Evolutionary conservation across 768 basidiomycete genomes (phyloP).

Genomic region (Amanita exitialis): DNA sequence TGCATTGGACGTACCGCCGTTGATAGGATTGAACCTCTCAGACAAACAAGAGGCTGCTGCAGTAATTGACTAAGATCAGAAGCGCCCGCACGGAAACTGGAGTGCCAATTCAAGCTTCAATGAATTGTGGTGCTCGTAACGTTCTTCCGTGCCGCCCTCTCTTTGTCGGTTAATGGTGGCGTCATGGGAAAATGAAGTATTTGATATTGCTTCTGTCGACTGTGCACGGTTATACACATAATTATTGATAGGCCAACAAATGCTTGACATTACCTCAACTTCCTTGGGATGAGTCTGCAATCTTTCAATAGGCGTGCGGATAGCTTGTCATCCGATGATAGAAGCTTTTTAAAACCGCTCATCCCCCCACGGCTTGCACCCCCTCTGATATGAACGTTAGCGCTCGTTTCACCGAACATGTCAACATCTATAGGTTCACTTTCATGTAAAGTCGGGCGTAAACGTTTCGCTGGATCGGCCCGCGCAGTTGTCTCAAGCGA

Average conservation of each 20-base stretch:
- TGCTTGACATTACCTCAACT: conserved; percentile 12
- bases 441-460: neutral
- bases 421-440: neutral
- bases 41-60: conserved; percentile 13
- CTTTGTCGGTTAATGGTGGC: conserved; percentile 42
- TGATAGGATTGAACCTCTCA: conserved; percentile 21
- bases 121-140: conserved; percentile 40
- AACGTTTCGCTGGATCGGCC: neutral
- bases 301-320: neutral
- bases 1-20: conserved; percentile 54
- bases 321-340: neutral
- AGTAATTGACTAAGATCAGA: conserved; percentile 37
- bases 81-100: conserved; percentile 15
- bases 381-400: neutral
- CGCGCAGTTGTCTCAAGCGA: neutral
- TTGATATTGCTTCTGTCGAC: conserved; percentile 59
- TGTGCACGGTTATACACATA: conserved; percentile 13
- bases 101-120: conserved; percentile 10
- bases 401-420: neutral
- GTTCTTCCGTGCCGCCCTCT: conserved; percentile 38
- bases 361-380: neutral
- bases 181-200: conserved; percentile 75
- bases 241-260: neutral
- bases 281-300: conserved; percentile 11
- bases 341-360: neutral